These are phyloP conservation scores for Picea abies DNA, from an alignment of 83 land plant species.

Conservation along the genomic window DNA sequence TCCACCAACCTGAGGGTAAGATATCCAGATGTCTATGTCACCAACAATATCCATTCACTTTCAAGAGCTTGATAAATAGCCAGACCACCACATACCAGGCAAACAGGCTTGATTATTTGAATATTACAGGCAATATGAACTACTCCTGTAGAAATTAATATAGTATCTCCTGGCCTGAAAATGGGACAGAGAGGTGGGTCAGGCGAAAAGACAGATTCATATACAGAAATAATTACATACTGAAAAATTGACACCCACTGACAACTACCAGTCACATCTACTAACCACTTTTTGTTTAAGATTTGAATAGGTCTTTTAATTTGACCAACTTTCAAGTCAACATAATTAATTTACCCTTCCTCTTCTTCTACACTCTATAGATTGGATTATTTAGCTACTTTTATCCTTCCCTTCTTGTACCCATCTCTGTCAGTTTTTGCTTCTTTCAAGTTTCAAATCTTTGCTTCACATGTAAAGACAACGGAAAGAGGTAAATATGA, in stretches of 20 bases:
- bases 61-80: neutral
- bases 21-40: constrained; percentile 14
- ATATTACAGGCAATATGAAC: constrained; percentile 69
- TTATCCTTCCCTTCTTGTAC: neutral
- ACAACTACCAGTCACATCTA: neutral
- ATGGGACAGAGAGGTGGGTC: constrained; percentile 1
- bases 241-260: neutral
- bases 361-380: neutral
- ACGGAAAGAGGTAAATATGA: constrained; percentile 7
- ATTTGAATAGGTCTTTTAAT: neutral
- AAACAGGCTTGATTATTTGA: constrained; percentile 85
- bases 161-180: constrained; percentile 95
- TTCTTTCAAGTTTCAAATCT: neutral
- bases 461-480: neutral
- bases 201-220: neutral
- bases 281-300: too few species aligned
- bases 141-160: constrained; percentile 78
- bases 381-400: neutral
- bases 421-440: neutral
- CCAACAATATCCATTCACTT: constrained; percentile 5
- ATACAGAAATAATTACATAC: neutral
- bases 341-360: constrained; percentile 6
- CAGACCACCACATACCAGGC: constrained; percentile 62
- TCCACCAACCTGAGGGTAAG: constrained; percentile 78
- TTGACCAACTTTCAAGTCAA: neutral